Conservation (phyloP, 148 eudicot species). For the Cornus florida region DNA sequence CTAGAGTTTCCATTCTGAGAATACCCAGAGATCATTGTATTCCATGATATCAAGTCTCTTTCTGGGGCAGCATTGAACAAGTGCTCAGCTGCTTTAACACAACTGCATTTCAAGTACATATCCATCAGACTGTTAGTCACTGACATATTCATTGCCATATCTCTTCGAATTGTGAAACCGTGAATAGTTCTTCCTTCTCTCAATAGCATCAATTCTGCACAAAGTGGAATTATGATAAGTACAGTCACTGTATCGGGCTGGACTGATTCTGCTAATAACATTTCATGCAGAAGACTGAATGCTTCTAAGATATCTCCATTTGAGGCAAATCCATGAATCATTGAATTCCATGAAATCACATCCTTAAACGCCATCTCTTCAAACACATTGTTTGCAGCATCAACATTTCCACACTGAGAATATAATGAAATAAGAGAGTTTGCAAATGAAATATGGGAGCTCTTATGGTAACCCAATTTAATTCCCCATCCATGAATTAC, state of each 20-base stretch:
- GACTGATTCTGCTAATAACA: constrained; percentile 28
- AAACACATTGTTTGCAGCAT: constrained; percentile 27
- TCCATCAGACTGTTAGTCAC: constrained; percentile 39
- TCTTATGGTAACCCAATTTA: constrained; percentile 36
- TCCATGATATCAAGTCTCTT: constrained; percentile 44
- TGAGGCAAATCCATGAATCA: constrained; percentile 41
- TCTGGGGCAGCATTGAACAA: constrained; percentile 27
- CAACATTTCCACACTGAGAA: constrained; percentile 29
- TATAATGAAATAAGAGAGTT: constrained; percentile 46
- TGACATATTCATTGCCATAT: constrained; percentile 16
- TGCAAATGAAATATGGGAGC: constrained; percentile 24
- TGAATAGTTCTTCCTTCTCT: constrained; percentile 44
- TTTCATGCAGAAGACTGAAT: constrained; percentile 26
- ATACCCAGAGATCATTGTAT: constrained; percentile 45
- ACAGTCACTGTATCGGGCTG: constrained; percentile 39
- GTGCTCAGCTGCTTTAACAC: constrained; percentile 27
- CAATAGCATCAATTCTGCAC: constrained; percentile 37
- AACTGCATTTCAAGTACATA: constrained; percentile 37
- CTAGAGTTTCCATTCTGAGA: constrained; percentile 31
- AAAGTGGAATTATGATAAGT: constrained; percentile 33
- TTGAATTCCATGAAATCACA: constrained; percentile 51
- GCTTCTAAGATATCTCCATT: constrained; percentile 35
- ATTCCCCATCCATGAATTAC: constrained; percentile 35
- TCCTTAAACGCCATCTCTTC: constrained; percentile 29
- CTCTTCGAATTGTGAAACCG: constrained; percentile 32